A percentile compares a stretch with the other conserved stretches of the same genome.
phyloP scores from a whole-genome alignment of 2,329 filamentous ascomycete genomes.

The Penicillium sclerotigenum region DNA sequence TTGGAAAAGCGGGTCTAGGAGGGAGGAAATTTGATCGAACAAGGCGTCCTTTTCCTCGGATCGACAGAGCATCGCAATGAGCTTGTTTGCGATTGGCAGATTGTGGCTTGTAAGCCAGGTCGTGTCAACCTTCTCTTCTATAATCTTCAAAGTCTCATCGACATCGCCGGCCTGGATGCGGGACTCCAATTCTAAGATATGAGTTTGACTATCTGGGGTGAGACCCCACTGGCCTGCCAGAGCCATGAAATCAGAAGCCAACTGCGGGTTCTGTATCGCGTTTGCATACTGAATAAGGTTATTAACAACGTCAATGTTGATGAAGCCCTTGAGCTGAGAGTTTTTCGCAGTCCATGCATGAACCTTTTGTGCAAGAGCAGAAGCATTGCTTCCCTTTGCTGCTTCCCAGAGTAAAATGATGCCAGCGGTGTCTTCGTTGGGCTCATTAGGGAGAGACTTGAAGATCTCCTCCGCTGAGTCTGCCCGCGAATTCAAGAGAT shows the following conservation, averaged over 20 bases:
- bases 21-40: constrained; percentile 68
- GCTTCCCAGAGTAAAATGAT: constrained; percentile 73
- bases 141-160: constrained; percentile 54
- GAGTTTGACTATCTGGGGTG: constrained; percentile 65
- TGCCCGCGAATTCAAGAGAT: constrained; percentile 56
- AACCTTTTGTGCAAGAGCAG: constrained; percentile 72
- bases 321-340: constrained; percentile 46
- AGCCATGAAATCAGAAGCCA: constrained; percentile 69
- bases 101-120: constrained; percentile 57
- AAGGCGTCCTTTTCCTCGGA: constrained; percentile 53
- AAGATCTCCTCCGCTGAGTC: constrained; percentile 64
- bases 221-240: constrained; percentile 66
- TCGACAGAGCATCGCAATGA: constrained; percentile 66
- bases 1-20: constrained; percentile 70
- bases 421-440: constrained; percentile 64
- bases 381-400: constrained; percentile 65
- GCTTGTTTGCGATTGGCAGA: constrained; percentile 63
- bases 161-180: constrained; percentile 71
- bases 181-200: constrained; percentile 71
- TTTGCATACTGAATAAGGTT: constrained; percentile 69
- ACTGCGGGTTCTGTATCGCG: constrained; percentile 64
- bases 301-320: constrained; percentile 74
- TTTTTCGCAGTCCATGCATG: constrained; percentile 57
- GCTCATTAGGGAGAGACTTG: constrained; percentile 42
- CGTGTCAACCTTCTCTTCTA: constrained; percentile 54